Percentiles rank a stretch among this genome's conserved stretches.
These are phyloP conservation scores for Colletotrichum trifolii DNA, from an alignment of 2,329 filamentous ascomycete genomes.

Conservation along the genomic window DNA sequence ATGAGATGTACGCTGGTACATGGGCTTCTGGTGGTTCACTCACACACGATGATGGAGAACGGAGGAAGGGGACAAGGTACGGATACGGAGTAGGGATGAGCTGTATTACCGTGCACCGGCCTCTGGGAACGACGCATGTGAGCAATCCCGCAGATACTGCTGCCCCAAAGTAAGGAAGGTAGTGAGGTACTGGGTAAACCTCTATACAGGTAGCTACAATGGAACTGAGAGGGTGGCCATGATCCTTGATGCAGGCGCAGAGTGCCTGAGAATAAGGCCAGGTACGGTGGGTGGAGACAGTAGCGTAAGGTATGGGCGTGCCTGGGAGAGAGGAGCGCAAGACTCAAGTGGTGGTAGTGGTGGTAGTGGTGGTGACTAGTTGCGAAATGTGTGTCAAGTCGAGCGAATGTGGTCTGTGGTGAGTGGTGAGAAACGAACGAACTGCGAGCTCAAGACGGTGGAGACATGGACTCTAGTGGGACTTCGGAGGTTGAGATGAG, in stretches of 20 bases:
- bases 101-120: conserved; percentile 36
- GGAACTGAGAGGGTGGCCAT: background rate
- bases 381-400: conserved; percentile 1
- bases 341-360: background rate
- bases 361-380: background rate
- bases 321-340: conserved; percentile 14
- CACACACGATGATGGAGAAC: conserved; percentile 9
- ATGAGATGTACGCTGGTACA: conserved; percentile 12
- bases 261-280: background rate
- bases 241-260: conserved; percentile 17
- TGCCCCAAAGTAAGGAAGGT: background rate
- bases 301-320: background rate
- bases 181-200: no score
- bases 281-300: background rate
- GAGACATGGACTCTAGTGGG: conserved; percentile 16
- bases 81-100: conserved; percentile 26
- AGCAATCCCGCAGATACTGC: conserved; percentile 34
- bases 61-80: conserved; percentile 6
- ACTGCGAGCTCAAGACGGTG: conserved; percentile 22
- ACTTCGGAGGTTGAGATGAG: conserved; percentile 31
- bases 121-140: conserved; percentile 28
- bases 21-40: background rate
- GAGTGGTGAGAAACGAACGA: conserved; percentile 29
- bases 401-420: conserved; percentile 21
- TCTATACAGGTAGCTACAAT: conserved; percentile 1